Conservation (phyloP, 2,329 filamentous ascomycete species). For the Ilyonectria mors-panacis region DNA sequence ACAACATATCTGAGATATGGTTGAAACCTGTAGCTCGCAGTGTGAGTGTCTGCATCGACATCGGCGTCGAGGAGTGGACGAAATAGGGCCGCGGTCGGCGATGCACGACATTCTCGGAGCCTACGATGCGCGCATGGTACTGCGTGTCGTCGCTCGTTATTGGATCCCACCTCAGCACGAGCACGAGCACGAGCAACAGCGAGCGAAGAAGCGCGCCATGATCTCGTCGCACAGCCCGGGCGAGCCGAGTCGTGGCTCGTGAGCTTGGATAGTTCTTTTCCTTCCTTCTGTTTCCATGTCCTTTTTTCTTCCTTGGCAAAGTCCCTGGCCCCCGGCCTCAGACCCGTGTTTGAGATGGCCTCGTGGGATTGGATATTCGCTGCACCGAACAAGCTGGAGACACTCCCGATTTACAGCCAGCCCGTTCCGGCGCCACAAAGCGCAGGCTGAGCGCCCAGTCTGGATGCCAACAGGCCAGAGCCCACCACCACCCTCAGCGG, state of each 20-base stretch:
- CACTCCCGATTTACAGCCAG: conserved; percentile 13
- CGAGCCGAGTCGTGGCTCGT: conserved; percentile 9
- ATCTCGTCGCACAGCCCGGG: conserved; percentile 26
- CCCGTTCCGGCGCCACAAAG: conserved; percentile 27
- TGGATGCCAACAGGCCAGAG: background rate
- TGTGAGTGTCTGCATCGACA: conserved; percentile 6
- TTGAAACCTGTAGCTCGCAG: conserved; percentile 1
- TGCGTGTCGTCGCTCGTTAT: conserved; percentile 3
- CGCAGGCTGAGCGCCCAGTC: background rate
- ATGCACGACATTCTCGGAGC: conserved; percentile 29
- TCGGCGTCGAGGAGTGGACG: conserved; percentile 9
- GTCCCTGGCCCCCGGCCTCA: background rate
- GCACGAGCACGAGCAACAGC: background rate
- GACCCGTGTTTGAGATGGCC: conserved; percentile 23
- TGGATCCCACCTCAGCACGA: conserved; percentile 15
- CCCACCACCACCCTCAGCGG: background rate
- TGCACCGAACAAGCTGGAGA: conserved; percentile 2
- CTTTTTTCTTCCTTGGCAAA: background rate
- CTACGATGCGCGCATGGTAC: conserved; percentile 21
- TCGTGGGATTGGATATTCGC: conserved; percentile 23
- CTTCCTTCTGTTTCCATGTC: background rate
- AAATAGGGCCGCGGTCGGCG: conserved; percentile 20
- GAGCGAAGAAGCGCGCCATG: conserved; percentile 4
- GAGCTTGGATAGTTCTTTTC: background rate
- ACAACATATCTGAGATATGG: conserved; percentile 1